Evolutionary conservation across 1,139 yeast genomes (phyloP).

Genomic region (Kodamaea sp.): DNA sequence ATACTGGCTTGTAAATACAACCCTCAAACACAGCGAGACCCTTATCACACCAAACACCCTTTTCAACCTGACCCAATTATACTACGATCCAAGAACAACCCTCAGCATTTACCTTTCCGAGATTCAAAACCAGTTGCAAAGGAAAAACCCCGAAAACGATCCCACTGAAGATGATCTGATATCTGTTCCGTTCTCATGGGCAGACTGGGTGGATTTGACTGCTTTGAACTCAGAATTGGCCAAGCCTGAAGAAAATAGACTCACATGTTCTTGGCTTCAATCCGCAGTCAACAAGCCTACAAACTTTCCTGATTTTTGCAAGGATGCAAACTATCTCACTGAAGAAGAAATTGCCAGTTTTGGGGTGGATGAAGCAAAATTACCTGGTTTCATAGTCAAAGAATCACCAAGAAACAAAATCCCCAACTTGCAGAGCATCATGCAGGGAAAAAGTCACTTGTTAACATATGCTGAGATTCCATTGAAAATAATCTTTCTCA

Average conservation of each 20-base stretch:
- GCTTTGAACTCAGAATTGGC: constrained; percentile 17
- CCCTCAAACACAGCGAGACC: constrained; percentile 15
- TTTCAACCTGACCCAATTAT: constrained; percentile 12
- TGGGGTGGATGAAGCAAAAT: constrained; percentile 16
- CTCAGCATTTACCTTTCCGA: constrained; percentile 25
- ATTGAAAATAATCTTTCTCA: constrained; percentile 18
- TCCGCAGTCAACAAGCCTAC: constrained; percentile 25
- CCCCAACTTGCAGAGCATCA: constrained; percentile 29
- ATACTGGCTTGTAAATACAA: constrained; percentile 32
- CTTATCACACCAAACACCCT: background rate
- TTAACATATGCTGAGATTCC: constrained; percentile 21
- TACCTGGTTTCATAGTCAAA: constrained; percentile 30
- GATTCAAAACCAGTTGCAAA: constrained; percentile 19
- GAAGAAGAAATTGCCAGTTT: constrained; percentile 15
- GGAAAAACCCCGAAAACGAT: constrained; percentile 19
- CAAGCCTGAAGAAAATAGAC: constrained; percentile 12
- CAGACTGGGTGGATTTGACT: constrained; percentile 33
- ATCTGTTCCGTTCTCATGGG: constrained; percentile 29
- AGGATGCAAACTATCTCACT: constrained; percentile 15
- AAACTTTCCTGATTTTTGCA: constrained; percentile 23
- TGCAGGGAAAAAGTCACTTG: constrained; percentile 29
- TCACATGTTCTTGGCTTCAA: constrained; percentile 27
- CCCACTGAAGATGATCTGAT: constrained; percentile 11
- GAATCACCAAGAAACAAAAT: constrained; percentile 30
- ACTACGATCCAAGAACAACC: constrained; percentile 29